Percentiles rank a stretch among this genome's conserved stretches.
phyloP scores from a whole-genome alignment of 352 stramenopile species.

The Globisporangium abappressorium region DNA sequence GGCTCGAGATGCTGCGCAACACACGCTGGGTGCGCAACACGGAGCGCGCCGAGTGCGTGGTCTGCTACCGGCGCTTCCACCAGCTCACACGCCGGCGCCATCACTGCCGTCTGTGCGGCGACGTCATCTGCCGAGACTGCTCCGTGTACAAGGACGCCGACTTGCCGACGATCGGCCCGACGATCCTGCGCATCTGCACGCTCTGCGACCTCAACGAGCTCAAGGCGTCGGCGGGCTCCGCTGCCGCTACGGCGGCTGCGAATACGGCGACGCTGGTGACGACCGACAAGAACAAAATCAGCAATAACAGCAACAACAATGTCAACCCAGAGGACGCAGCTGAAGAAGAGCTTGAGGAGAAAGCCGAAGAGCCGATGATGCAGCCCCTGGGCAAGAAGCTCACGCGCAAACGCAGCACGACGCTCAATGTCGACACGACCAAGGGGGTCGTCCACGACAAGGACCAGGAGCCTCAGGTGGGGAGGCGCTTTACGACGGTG shows the following conservation, averaged over 20 bases:
- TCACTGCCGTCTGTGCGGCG: constrained; percentile 73
- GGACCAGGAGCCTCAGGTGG: constrained; percentile 2
- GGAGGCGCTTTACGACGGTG: constrained; percentile 14
- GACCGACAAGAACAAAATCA: neutral
- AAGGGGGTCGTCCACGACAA: constrained; percentile 8
- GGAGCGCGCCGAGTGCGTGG: constrained; percentile 46
- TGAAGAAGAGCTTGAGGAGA: neutral
- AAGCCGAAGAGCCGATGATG: neutral
- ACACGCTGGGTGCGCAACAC: constrained; percentile 61
- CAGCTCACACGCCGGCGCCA: constrained; percentile 61
- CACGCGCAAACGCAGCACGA: constrained; percentile 17
- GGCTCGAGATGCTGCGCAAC: constrained; percentile 48
- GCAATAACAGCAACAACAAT: neutral
- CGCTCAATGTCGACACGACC: constrained; percentile 16
- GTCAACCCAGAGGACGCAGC: neutral
- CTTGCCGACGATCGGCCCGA: constrained; percentile 60
- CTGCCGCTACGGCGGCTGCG: constrained; percentile 10
- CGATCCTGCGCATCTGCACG: constrained; percentile 63
- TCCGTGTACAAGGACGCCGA: constrained; percentile 70
- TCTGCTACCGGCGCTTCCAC: constrained; percentile 69
- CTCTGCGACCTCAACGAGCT: constrained; percentile 40
- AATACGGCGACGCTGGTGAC: neutral
- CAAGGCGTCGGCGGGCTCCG: constrained; percentile 16
- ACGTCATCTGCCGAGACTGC: constrained; percentile 75
- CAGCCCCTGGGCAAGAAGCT: neutral